Evolutionary conservation across 495 filamentous ascomycete genomes (phyloP).

Genomic region (Ramalina intermedia): DNA sequence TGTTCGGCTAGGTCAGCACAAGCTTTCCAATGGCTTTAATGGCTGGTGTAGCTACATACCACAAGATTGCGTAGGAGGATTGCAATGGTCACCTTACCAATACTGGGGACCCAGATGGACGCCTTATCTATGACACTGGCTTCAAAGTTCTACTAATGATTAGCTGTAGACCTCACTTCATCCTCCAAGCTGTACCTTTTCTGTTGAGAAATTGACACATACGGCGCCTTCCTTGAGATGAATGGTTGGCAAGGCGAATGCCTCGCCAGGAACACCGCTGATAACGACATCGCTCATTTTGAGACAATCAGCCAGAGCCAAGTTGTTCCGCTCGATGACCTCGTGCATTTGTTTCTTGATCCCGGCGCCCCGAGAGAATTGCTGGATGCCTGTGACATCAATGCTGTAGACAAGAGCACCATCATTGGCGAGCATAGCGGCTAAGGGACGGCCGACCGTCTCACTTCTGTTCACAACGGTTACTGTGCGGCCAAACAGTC

Average conservation of each 20-base stretch:
- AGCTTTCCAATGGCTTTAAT: no score
- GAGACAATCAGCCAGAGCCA: conserved; percentile 61
- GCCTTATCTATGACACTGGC: conserved; percentile 81
- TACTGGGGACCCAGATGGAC: conserved; percentile 91
- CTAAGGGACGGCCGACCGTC: conserved; percentile 85
- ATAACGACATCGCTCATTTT: conserved; percentile 88
- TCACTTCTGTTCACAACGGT: conserved; percentile 92
- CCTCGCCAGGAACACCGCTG: conserved; percentile 73
- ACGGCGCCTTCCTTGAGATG: conserved; percentile 77
- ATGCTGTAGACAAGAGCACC: conserved; percentile 90
- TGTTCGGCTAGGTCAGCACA: not conserved
- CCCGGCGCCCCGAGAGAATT: conserved; percentile 77
- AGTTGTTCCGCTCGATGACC: conserved; percentile 62
- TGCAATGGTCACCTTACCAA: conserved; percentile 94
- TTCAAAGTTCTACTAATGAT: conserved; percentile 56
- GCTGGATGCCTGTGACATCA: conserved; percentile 81
- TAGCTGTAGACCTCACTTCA: not conserved
- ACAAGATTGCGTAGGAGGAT: conserved; percentile 79
- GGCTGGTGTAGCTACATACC: conserved; percentile 33
- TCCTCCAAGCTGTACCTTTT: conserved; percentile 42
- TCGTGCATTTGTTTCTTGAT: conserved; percentile 71
- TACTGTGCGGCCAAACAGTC: conserved; percentile 78
- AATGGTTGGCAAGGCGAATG: conserved; percentile 74
- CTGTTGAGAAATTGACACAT: conserved; percentile 94
- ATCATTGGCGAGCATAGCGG: conserved; percentile 92